Conservation (phyloP, 2,329 filamentous ascomycete species). For the Pezicula neosporulosa region DNA sequence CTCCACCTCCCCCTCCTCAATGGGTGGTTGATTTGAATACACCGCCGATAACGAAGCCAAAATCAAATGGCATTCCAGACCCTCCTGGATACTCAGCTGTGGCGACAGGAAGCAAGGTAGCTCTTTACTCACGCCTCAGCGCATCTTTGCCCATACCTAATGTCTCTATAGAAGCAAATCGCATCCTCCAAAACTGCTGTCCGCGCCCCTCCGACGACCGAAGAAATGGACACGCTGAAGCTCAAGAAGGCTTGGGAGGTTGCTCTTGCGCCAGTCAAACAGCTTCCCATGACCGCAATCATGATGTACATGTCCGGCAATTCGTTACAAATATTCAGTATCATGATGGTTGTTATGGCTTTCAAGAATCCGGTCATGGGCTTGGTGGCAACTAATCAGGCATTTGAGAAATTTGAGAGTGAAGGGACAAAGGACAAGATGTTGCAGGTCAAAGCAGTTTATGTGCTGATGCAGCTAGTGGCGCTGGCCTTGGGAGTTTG, state of each 20-base stretch:
- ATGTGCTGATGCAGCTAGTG: conserved; percentile 81
- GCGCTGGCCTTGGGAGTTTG: conserved; percentile 84
- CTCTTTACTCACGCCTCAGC: conserved; percentile 6
- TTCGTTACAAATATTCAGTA: conserved; percentile 96
- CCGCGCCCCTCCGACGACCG: conserved; percentile 67
- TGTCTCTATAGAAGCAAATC: conserved; percentile 33
- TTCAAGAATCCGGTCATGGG: conserved; percentile 96
- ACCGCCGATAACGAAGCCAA: conserved; percentile 62
- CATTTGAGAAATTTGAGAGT: conserved; percentile 89
- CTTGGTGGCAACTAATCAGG: conserved; percentile 75
- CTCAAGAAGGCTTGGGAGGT: conserved; percentile 99
- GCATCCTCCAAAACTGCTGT: conserved; percentile 34
- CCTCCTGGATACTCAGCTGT: conserved; percentile 75
- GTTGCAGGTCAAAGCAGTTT: conserved; percentile 80
- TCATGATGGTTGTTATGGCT: conserved; percentile 99
- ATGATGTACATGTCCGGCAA: conserved; percentile 99
- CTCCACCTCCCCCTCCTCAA: conserved; percentile 54
- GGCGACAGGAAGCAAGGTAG: conserved; percentile 53
- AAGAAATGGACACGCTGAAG: conserved; percentile 93
- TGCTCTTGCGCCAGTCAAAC: conserved; percentile 88
- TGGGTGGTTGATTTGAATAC: conserved; percentile 83
- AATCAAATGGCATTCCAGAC: conserved; percentile 68
- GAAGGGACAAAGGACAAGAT: conserved; percentile 71
- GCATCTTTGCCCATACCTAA: conserved; percentile 10
- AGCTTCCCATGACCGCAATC: conserved; percentile 94